phyloP scores from a whole-genome alignment of 805 yeast species.

The Teunomyces pallodes region DNA sequence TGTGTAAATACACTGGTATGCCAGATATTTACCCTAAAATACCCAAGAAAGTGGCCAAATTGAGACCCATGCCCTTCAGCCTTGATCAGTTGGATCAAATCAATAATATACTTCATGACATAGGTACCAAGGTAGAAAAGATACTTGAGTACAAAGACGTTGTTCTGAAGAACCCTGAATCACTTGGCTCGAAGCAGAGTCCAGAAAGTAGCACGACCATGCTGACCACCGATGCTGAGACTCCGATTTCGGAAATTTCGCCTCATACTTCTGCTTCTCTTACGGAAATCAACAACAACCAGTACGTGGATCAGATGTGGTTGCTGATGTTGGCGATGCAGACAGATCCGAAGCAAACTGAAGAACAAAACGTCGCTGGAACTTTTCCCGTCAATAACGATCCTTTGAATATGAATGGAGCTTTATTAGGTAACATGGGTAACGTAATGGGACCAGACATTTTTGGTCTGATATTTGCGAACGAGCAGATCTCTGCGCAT shows the following conservation, averaged over 20 bases:
- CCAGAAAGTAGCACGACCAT: not conserved
- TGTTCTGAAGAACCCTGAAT: conserved; percentile 5
- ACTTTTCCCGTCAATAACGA: not conserved
- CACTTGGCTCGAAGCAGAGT: conserved; percentile 4
- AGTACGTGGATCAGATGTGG: conserved; percentile 13
- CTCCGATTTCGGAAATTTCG: not conserved
- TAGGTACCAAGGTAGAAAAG: conserved; percentile 6
- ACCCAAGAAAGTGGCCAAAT: not conserved
- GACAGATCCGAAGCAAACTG: not conserved
- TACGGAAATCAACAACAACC: conserved; percentile 1
- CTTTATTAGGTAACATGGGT: not conserved
- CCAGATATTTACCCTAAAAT: not conserved
- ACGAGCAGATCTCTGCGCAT: not conserved
- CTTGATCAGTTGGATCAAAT: conserved; percentile 11
- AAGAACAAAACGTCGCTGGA: not conserved
- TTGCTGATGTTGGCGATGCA: conserved; percentile 11
- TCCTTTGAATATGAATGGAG: not conserved
- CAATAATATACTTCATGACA: conserved; percentile 4
- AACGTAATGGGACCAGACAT: not conserved
- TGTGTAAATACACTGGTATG: not conserved
- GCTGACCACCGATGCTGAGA: not conserved
- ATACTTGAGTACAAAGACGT: conserved; percentile 8
- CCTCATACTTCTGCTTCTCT: not conserved
- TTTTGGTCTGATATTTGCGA: not conserved
- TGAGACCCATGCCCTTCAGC: conserved; percentile 9